Evolutionary conservation across 225 moss, liverwort and hornwort species (phyloP), one percentile per base, ranked within the genome.

Genomic region (Straminergon stramineum): DNA sequence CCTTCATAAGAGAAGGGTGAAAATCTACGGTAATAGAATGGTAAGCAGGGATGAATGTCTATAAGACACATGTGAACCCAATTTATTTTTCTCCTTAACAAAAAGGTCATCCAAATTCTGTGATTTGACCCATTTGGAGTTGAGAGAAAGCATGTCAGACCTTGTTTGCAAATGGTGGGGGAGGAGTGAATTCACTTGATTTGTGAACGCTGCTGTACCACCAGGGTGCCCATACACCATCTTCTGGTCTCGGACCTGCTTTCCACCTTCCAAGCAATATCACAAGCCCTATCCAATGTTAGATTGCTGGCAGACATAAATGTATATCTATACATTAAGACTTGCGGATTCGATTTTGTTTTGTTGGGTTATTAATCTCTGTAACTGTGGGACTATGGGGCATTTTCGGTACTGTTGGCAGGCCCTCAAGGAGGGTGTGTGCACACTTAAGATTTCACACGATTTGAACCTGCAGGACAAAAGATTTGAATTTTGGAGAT

Each of bases 171-270:
- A 95, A 95, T 66, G 90, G 91, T 84, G 94, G 91, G 61, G 94
- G 88, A 66, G 94, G 89, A 28, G 67, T 89, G 86, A 98, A 98
- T 75, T 91, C 93, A 43, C 95, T 98, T 76, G 98, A 94, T 91
- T 95, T 94, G 81, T 98, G 98, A 89, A 98, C 98, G 80, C 75
- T 60, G 75, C 82, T 88, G 91, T 97, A 98, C 98, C 98, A 98
- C 95, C 95, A 97, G 45, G 95, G 94, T 30, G 97, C 97, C 97
- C 97, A 98, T 68, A 98, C 76, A 87, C 98, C 98, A 93, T 98
- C 98, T 91, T 98, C 95, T 87, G 93, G 93, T 90, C 96, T 98
- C 74, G 97, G 95, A 66, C 97, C 97, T 90, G 95, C 94, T 85
- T 95, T 94, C 98, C 97, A 98, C 91, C 98, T 98, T 91, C 89